Percentiles rank a stretch among this genome's conserved stretches.
phyloP scores from a whole-genome alignment of 495 filamentous ascomycete species.

The Sporormia fimetaria region DNA sequence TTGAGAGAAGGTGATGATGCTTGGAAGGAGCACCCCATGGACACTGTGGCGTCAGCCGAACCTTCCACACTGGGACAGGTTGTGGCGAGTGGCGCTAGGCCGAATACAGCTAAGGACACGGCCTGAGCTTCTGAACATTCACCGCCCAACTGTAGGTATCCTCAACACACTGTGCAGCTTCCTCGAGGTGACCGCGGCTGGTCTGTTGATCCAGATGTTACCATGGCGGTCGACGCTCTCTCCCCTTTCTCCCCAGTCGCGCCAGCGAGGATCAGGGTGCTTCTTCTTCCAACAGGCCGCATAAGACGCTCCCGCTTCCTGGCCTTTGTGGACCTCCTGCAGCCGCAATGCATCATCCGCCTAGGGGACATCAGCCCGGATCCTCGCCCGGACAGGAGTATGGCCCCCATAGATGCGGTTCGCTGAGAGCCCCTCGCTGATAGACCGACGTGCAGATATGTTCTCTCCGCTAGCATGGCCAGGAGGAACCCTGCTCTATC shows the following conservation, averaged over 20 bases:
- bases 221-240: constrained; percentile 76
- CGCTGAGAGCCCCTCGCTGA: constrained; percentile 28
- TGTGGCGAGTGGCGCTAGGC: constrained; percentile 7
- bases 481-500: constrained; percentile 77
- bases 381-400: constrained; percentile 78
- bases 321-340: constrained; percentile 64
- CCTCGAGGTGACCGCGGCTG: background rate
- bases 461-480: constrained; percentile 92
- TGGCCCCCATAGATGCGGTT: constrained; percentile 22
- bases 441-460: constrained; percentile 52
- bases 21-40: no score
- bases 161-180: background rate
- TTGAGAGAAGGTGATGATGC: no score
- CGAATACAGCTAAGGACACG: background rate
- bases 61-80: background rate
- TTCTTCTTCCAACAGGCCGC: constrained; percentile 73
- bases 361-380: constrained; percentile 88
- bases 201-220: constrained; percentile 13
- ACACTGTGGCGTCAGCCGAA: background rate
- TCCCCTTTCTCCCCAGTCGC: constrained; percentile 81
- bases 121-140: no score
- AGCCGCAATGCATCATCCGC: constrained; percentile 69
- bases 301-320: constrained; percentile 74
- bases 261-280: constrained; percentile 73
- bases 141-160: no score